Evolutionary conservation across 768 basidiomycete species (phyloP), one percentile per base, ranked within the genome.

Genomic region (Phylloporus rhodoxanthus): DNA sequence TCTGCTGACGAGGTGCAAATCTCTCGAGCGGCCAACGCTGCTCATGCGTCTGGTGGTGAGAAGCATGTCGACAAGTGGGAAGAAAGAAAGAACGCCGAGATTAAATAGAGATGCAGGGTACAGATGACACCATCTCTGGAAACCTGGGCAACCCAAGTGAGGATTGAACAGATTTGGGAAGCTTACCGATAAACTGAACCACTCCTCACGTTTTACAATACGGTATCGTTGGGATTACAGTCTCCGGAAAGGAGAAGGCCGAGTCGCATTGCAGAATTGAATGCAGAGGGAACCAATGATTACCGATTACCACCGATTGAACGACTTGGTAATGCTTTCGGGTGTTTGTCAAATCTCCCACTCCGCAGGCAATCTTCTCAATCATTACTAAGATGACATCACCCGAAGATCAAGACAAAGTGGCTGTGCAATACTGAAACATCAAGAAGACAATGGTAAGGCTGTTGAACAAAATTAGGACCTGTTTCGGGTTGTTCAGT

Each of bases 21-120:
- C 68, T 8, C 48, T 55, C 0, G 74, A 72, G 29, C 70, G 66
- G 4, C 74, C 64, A 57, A 72, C 66, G 38, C 74, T 74, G 1
- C 68, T 63, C 59, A 68, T 63, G 45, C 62, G 69, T 14, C 76
- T 77, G 44, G 53, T 54, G 33, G 50, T 42, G 37, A 50, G 36
- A 0, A 41, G 10, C 64, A 64, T 68, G 47, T 48, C 0, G 17
- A 46, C 20, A n/a, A n/a, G n/a, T n/a, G 32, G 9, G 15, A 15
- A 30, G 30, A 32, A 36, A 42, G 17, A 41, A 42, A 19, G 51
- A 36, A 46, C 39, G 28, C 20, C 30, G 17, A 40, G 39, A 38
- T 52, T 55, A 63, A 39, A 50, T 52, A 25, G 19, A 21, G 23
- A 38, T 30, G 20, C 36, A 28, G 51, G 51, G 51, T 39, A 26